Evolutionary conservation across 805 yeast genomes (phyloP), one percentile per base, ranked within the genome.

Genomic region (Starmerella cellae): DNA sequence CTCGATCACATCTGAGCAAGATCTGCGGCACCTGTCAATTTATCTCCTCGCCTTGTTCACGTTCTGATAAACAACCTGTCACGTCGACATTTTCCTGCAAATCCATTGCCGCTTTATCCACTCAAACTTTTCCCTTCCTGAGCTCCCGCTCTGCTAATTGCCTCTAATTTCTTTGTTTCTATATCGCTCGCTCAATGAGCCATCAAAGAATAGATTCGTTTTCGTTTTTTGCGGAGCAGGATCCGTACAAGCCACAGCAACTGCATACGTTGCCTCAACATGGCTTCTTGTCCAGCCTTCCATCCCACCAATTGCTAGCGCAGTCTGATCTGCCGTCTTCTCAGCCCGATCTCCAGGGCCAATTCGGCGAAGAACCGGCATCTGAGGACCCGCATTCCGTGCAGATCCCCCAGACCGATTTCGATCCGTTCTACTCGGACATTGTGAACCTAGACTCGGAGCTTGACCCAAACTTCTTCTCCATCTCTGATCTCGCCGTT

Each of bases 401-500:
- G 6, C 71, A 75, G 2, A 55, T 71, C 33, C 77, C 77, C 1
- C 71, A 69, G 42, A 77, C 75, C 41, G 72, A 71, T 44, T 69
- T 76, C 51, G 70, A 68, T 42, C 67, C 62, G 28, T 55, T 60
- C 44, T 55, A 63, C 34, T 65, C 71, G 27, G 66, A 69, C 37
- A 70, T 67, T 50, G 45, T 56, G 19, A 50, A 52, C 23, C 69
- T 68, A 55, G 67, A 69, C 40, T 72, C 75, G 24, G 63, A 74
- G 28, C 63, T 79, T 44, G 72, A 73, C 32, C 76, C 74, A 48
- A 69, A 80, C 2, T 59, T 78, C 31, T 62, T 68, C 13, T 69
- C 70, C 0, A 58, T 75, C 21, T 77, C 73, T 55, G 84, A 77
- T 42, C 65, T 79, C 45, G 82, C 73, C 51, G 79, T 79, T 35